These are phyloP conservation scores for Ceratobasidium papillatum DNA, from an alignment of 1,284 basidiomycete genomes.

Conservation along the genomic window DNA sequence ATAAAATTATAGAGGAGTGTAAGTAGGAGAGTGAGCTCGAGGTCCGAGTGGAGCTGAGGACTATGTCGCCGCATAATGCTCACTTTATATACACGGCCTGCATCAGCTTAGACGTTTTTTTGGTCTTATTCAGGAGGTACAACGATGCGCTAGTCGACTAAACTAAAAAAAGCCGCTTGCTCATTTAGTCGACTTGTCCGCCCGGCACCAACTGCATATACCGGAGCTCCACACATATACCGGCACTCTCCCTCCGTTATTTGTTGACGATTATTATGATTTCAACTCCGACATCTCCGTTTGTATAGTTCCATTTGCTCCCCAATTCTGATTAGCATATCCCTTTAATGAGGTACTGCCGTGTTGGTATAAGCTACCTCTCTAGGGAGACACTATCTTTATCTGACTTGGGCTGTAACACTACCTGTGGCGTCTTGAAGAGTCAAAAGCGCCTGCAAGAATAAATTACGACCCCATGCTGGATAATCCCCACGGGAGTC, in stretches of 20 bases:
- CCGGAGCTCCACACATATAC: neutral
- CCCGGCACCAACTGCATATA: neutral
- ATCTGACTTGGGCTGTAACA: neutral
- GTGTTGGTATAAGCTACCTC: neutral
- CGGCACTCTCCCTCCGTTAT: slow-evolving; percentile 10
- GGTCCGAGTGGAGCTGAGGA: slow-evolving; percentile 8
- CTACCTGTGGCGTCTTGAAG: slow-evolving; percentile 5
- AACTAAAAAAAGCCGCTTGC: slow-evolving; percentile 3
- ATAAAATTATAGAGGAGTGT: slow-evolving; percentile 3
- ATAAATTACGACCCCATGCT: neutral
- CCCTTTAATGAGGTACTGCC: neutral
- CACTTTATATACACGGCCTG: neutral
- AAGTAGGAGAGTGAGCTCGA: slow-evolving; percentile 24
- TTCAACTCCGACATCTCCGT: slow-evolving; percentile 28
- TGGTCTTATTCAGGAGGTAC: neutral
- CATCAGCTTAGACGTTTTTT: neutral
- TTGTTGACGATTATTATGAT: slow-evolving; percentile 5
- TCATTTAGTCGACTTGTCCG: neutral
- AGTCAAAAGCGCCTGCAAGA: neutral
- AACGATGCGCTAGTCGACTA: neutral
- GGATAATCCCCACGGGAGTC: neutral
- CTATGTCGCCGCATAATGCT: neutral
- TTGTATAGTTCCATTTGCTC: neutral
- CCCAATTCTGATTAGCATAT: neutral
- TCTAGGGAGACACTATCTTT: neutral